phyloP scores from a whole-genome alignment of 2,329 filamentous ascomycete species.

The Xylariaceae sp. region DNA sequence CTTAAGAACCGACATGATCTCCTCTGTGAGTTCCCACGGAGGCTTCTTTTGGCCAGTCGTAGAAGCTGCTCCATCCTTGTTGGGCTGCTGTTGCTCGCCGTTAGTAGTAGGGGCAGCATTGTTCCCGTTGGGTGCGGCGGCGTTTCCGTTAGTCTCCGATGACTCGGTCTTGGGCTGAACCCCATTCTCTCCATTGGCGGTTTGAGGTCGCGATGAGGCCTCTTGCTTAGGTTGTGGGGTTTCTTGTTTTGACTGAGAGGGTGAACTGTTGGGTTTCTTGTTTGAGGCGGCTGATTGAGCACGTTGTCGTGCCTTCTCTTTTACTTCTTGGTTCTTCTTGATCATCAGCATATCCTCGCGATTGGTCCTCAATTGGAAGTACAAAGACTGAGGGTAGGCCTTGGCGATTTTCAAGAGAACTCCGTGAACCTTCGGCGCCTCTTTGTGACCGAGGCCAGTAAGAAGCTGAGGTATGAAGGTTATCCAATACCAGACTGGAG shows the following conservation, averaged over 20 bases:
- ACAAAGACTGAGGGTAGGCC: constrained; percentile 89
- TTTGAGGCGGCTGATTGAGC: constrained; percentile 43
- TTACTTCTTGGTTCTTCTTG: constrained; percentile 80
- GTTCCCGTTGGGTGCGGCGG: constrained; percentile 15
- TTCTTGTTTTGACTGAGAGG: constrained; percentile 52
- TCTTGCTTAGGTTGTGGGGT: constrained; percentile 39
- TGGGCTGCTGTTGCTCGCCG: constrained; percentile 25
- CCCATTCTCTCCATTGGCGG: constrained; percentile 44
- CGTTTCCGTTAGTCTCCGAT: constrained; percentile 30
- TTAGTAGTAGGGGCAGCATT: constrained; percentile 14
- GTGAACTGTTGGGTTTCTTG: constrained; percentile 44
- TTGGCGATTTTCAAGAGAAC: constrained; percentile 94
- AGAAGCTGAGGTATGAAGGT: constrained; percentile 97
- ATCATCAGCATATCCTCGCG: constrained; percentile 90
- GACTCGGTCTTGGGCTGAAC: constrained; percentile 44
- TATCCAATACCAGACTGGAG: constrained; percentile 99
- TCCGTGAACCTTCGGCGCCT: constrained; percentile 79
- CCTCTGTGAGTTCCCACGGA: constrained; percentile 94
- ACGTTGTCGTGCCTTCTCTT: constrained; percentile 57
- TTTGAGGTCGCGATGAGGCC: constrained; percentile 45
- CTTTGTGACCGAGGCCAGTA: constrained; percentile 84
- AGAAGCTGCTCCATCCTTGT: constrained; percentile 28
- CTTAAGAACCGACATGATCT: constrained; percentile 92
- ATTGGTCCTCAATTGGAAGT: constrained; percentile 91
- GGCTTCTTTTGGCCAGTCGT: constrained; percentile 59